Evolutionary conservation across 345 rosid genomes (phyloP).

Genomic region (Fremontodendron californicum): DNA sequence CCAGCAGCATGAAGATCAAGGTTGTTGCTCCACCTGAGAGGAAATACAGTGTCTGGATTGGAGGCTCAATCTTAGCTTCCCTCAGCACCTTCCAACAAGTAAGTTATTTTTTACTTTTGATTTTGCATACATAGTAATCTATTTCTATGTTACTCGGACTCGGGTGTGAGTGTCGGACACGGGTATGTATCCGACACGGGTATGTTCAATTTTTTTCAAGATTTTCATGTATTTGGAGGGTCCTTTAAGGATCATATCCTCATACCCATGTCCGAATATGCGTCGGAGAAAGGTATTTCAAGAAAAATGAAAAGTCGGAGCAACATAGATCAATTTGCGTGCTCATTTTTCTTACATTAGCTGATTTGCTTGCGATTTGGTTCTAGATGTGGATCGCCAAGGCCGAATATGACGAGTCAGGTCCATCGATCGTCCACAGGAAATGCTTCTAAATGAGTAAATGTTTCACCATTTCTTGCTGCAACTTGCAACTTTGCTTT

Average conservation of each 20-base stretch:
- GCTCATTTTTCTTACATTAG: too few relatives aligned
- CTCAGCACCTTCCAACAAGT: slow-evolving; percentile 75
- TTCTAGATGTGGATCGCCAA: slow-evolving; percentile 28
- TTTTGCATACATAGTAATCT: too few relatives aligned
- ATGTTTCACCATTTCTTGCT: slow-evolving; percentile 14
- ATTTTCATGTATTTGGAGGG: too few relatives aligned
- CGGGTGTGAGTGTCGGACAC: too few relatives aligned
- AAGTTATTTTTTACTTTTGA: background rate
- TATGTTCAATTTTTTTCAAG: too few relatives aligned
- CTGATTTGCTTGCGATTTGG: background rate
- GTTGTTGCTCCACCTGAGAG: slow-evolving; percentile 93
- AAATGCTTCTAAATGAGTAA: slow-evolving; percentile 32
- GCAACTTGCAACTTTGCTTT: slow-evolving; percentile 30
- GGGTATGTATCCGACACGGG: too few relatives aligned
- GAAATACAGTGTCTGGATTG: slow-evolving; percentile 96
- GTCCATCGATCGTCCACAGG: slow-evolving; percentile 91
- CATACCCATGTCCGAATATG: too few relatives aligned
- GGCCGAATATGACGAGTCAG: slow-evolving; percentile 92
- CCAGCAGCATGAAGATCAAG: slow-evolving; percentile 96
- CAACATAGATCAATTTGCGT: too few relatives aligned
- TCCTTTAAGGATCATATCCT: too few relatives aligned
- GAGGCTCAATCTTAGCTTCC: slow-evolving; percentile 92
- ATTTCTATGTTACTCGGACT: too few relatives aligned
- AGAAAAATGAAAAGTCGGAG: too few relatives aligned
- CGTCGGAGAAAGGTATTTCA: too few relatives aligned